phyloP scores from a whole-genome alignment of 371 early-diverging fungal species.

The Batrachochytrium dendrobatidis region DNA sequence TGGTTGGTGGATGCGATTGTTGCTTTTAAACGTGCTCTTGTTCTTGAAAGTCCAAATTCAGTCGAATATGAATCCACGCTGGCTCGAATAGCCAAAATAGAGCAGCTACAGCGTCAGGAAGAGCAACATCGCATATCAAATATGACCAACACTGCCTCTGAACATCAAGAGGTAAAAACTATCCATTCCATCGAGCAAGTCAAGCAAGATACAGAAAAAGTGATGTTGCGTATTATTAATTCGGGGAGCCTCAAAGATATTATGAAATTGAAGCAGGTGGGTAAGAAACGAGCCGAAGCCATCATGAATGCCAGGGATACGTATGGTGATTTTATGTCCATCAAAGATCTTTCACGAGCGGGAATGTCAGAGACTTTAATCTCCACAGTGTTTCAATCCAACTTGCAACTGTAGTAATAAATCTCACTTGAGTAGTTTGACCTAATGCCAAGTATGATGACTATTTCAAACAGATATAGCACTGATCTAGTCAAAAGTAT shows the following conservation, averaged over 20 bases:
- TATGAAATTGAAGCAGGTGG: constrained; percentile 12
- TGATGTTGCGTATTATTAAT: not conserved
- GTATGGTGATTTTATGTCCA: not conserved
- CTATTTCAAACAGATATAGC: too few relatives aligned
- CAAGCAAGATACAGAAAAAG: not conserved
- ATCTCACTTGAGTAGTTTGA: too few relatives aligned
- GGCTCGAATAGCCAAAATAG: too few relatives aligned
- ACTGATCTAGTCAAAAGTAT: too few relatives aligned
- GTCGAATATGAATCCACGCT: too few relatives aligned
- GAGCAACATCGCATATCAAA: too few relatives aligned
- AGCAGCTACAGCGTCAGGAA: too few relatives aligned
- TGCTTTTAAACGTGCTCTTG: not conserved
- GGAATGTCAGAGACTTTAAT: constrained; percentile 2
- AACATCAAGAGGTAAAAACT: too few relatives aligned
- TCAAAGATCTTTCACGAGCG: constrained; percentile 7
- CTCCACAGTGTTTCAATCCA: constrained; percentile 5
- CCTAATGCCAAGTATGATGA: too few relatives aligned
- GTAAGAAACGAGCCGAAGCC: constrained; percentile 13
- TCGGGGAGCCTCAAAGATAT: not conserved
- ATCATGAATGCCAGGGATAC: constrained; percentile 2
- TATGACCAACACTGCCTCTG: too few relatives aligned
- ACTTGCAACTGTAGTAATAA: not conserved
- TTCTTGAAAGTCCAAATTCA: too few relatives aligned
- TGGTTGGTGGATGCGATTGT: too few relatives aligned
- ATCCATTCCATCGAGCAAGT: not conserved